These are phyloP conservation scores for Butyriboletus loyo DNA, from an alignment of 768 basidiomycete genomes.

Conservation along the genomic window DNA sequence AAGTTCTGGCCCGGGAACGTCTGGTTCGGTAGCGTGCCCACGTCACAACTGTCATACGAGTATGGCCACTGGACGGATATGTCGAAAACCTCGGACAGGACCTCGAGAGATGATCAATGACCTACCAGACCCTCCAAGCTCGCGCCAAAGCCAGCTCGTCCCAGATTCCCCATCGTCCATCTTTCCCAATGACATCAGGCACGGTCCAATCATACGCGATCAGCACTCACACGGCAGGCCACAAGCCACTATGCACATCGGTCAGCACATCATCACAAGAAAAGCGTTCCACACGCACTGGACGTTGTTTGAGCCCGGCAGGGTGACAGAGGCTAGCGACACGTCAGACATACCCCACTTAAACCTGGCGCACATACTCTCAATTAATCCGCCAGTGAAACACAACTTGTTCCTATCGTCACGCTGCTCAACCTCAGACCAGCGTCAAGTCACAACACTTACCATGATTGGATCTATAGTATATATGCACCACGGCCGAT, in stretches of 20 bases:
- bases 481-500: conserved; percentile 17
- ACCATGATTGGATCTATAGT: conserved; percentile 32
- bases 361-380: conserved; percentile 27
- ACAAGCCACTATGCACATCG: conserved; percentile 36
- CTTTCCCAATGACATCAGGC: conserved; percentile 22
- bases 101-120: conserved; percentile 24
- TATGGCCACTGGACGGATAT: conserved; percentile 45
- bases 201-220: neutral
- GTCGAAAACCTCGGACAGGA: conserved; percentile 1
- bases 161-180: conserved; percentile 56
- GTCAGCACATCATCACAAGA: conserved; percentile 4
- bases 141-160: conserved; percentile 54
- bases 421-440: conserved; percentile 1
- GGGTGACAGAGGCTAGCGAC: conserved; percentile 32
- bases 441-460: neutral
- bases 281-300: conserved; percentile 18
- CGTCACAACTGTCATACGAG: conserved; percentile 63
- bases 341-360: neutral
- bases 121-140: conserved; percentile 61
- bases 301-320: conserved; percentile 43
- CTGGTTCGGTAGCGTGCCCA: conserved; percentile 78
- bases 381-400: conserved; percentile 76
- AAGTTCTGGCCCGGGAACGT: conserved; percentile 43
- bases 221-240: conserved; percentile 43
- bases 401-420: conserved; percentile 63